Evolutionary conservation across 805 yeast genomes (phyloP).

Genomic region (Jamesozyma rosinii): DNA sequence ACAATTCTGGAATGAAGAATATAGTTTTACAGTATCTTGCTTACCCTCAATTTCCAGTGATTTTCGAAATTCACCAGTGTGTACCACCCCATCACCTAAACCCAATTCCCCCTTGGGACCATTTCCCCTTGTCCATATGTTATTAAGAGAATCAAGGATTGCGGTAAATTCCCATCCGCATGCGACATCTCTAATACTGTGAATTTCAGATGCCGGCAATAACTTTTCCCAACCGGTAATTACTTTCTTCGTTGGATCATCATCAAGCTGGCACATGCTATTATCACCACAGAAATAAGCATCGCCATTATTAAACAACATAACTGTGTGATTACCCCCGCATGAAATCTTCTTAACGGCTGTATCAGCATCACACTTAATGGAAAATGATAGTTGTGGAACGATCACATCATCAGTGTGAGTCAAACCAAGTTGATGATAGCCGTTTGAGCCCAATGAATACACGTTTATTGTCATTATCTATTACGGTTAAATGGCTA

Average conservation of each 20-base stretch:
- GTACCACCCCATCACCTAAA: slow-evolving; percentile 25
- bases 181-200: slow-evolving; percentile 31
- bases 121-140: slow-evolving; percentile 46
- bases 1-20: slow-evolving; percentile 36
- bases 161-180: slow-evolving; percentile 80
- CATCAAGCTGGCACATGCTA: slow-evolving; percentile 38
- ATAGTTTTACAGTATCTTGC: slow-evolving; percentile 7
- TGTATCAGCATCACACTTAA: slow-evolving; percentile 1
- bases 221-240: slow-evolving; percentile 23
- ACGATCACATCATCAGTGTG: slow-evolving; percentile 40
- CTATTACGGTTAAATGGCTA: no score
- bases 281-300: slow-evolving; percentile 56
- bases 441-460: slow-evolving; percentile 81
- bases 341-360: slow-evolving; percentile 44
- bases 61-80: slow-evolving; percentile 1
- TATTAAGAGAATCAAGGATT: slow-evolving; percentile 35
- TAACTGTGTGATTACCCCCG: slow-evolving; percentile 82
- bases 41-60: slow-evolving; percentile 8
- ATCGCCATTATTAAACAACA: slow-evolving; percentile 45
- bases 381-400: slow-evolving; percentile 20
- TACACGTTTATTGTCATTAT: slow-evolving; percentile 17
- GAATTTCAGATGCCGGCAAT: slow-evolving; percentile 6
- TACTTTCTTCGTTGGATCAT: neutral
- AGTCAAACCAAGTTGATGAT: slow-evolving; percentile 59
- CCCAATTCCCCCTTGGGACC: slow-evolving; percentile 78